Percentiles rank a stretch among this genome's conserved stretches.
These are phyloP conservation scores for Penicilliopsis zonata DNA, from an alignment of 495 filamentous ascomycete species.

Conservation along the genomic window DNA sequence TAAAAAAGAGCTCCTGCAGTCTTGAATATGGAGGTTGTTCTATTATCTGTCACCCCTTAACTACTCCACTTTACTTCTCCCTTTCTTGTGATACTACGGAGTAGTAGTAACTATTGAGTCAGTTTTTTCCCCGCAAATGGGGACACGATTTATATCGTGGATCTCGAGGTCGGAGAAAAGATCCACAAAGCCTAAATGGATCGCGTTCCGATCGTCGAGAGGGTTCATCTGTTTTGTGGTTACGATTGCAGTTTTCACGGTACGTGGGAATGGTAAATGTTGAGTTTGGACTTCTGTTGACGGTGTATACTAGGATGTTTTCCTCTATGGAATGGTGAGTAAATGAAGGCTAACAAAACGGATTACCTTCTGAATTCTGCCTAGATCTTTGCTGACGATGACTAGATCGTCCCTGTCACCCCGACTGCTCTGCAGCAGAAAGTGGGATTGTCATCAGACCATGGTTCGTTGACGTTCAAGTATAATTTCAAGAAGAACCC, in stretches of 20 bases:
- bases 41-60: no score
- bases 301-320: conserved; percentile 60
- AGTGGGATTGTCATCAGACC: conserved; percentile 41
- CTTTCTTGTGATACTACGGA: no score
- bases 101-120: no score
- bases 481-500: background rate
- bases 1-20: no score
- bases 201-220: conserved; percentile 23
- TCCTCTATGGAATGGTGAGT: conserved; percentile 60
- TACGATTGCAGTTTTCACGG: conserved; percentile 42
- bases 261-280: conserved; percentile 8
- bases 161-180: no score
- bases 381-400: no score
- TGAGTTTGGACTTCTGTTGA: no score
- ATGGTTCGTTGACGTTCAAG: conserved; percentile 20
- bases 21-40: no score
- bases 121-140: no score
- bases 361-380: conserved; percentile 1
- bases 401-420: conserved; percentile 73
- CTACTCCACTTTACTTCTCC: no score
- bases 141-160: no score
- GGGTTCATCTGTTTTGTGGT: conserved; percentile 38
- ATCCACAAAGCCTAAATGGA: conserved; percentile 1
- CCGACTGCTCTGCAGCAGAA: conserved; percentile 59
- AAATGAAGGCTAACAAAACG: background rate